These are phyloP conservation scores for Candida krabiensis DNA, from an alignment of 805 yeast genomes.

Conservation along the genomic window DNA sequence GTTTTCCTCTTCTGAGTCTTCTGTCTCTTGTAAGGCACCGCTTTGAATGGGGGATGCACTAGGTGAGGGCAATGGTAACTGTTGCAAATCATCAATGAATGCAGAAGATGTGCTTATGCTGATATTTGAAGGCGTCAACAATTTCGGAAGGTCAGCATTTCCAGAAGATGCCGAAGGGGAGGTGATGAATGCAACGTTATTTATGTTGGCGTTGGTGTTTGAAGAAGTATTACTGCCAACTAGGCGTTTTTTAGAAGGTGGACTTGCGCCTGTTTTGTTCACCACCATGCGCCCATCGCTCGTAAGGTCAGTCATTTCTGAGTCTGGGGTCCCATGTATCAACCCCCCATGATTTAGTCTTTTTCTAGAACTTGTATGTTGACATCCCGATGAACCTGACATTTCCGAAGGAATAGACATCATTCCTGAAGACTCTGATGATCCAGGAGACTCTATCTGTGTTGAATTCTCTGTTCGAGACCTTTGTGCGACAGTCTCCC, in stretches of 20 bases:
- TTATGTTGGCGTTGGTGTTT: background rate
- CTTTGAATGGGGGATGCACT: slow-evolving; percentile 58
- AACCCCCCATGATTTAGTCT: slow-evolving; percentile 18
- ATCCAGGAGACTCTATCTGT: background rate
- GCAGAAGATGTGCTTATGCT: slow-evolving; percentile 7
- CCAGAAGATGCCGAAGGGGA: slow-evolving; percentile 19
- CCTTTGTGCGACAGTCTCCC: too few species aligned
- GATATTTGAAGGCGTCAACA: slow-evolving; percentile 13
- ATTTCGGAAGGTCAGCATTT: slow-evolving; percentile 13
- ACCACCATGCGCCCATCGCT: slow-evolving; percentile 12
- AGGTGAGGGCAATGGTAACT: slow-evolving; percentile 68
- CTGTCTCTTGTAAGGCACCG: slow-evolving; percentile 22
- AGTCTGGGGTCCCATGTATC: slow-evolving; percentile 10
- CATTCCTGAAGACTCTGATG: background rate
- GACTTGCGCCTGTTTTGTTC: slow-evolving; percentile 15
- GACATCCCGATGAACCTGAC: background rate
- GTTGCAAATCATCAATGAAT: slow-evolving; percentile 31
- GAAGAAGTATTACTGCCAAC: slow-evolving; percentile 11
- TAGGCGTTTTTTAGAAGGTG: slow-evolving; percentile 22
- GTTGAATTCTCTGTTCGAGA: too few species aligned
- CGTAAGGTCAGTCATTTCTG: slow-evolving; percentile 20
- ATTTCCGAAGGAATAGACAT: background rate
- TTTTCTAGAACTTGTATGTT: slow-evolving; percentile 15
- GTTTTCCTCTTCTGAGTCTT: slow-evolving; percentile 21
- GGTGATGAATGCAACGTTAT: slow-evolving; percentile 5